Evolutionary conservation across 2,329 filamentous ascomycete genomes (phyloP).

Genomic region (Trichothecium sympodiale): DNA sequence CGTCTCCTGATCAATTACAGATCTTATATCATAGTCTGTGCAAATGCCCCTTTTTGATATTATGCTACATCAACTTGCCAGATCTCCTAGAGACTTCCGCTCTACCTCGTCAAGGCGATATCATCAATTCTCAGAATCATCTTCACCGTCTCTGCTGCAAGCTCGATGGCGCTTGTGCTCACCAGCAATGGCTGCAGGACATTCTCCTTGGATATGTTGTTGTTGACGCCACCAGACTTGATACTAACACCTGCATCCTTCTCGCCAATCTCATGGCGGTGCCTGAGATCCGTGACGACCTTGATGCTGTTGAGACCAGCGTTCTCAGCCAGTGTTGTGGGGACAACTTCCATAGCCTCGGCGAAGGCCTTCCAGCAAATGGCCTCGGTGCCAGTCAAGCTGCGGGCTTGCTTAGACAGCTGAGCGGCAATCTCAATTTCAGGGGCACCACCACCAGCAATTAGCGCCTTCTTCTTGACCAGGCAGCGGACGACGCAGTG

Average conservation of each 20-base stretch:
- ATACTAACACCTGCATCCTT: constrained; percentile 96
- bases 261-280: constrained; percentile 90
- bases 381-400: constrained; percentile 80
- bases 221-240: constrained; percentile 93
- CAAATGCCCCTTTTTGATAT: constrained; percentile 16
- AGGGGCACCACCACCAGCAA: constrained; percentile 89
- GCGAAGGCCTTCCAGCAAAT: constrained; percentile 99
- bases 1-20: too few relatives aligned
- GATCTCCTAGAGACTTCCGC: constrained; percentile 4
- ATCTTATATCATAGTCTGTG: constrained; percentile 1
- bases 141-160: constrained; percentile 97
- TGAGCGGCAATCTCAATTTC: constrained; percentile 93
- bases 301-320: constrained; percentile 97
- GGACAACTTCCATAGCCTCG: constrained; percentile 93
- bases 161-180: constrained; percentile 92
- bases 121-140: constrained; percentile 67
- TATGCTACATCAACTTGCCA: constrained; percentile 24
- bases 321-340: constrained; percentile 93
- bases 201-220: constrained; percentile 93
- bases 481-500: constrained; percentile 95
- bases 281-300: constrained; percentile 90
- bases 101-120: constrained; percentile 51
- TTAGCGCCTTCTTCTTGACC: constrained; percentile 99
- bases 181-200: constrained; percentile 93
- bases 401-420: constrained; percentile 70